phyloP scores from a whole-genome alignment of 495 filamentous ascomycete genomes.

The Xanthoparmelia taractica region DNA sequence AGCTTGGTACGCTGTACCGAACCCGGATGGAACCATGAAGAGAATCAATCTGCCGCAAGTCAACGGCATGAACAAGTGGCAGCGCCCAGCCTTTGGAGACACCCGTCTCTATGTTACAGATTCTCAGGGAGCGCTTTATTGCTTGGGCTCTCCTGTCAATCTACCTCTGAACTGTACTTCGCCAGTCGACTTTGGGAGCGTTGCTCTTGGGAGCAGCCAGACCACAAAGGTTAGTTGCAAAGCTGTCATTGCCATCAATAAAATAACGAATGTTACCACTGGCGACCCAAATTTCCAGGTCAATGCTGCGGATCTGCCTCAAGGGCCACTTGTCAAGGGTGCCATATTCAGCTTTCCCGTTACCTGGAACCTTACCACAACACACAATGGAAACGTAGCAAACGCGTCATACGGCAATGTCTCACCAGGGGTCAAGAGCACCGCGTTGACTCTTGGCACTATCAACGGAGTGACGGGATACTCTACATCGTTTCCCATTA shows the following conservation, averaged over 20 bases:
- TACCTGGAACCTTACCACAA: neutral
- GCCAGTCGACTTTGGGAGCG: conserved; percentile 38
- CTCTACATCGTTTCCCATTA: conserved; percentile 22
- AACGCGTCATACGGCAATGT: neutral
- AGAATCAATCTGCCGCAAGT: conserved; percentile 27
- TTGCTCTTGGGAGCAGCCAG: conserved; percentile 29
- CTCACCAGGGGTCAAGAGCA: neutral
- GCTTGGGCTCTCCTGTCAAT: conserved; percentile 34
- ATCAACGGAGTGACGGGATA: conserved; percentile 31
- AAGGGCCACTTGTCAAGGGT: neutral
- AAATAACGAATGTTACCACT: neutral
- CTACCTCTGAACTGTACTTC: conserved; percentile 28
- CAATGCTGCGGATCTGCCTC: neutral
- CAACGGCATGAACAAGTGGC: conserved; percentile 30
- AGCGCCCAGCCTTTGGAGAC: conserved; percentile 34
- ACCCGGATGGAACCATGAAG: conserved; percentile 20
- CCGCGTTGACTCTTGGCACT: conserved; percentile 26
- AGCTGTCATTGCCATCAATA: neutral
- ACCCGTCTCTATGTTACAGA: conserved; percentile 23
- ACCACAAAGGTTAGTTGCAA: neutral
- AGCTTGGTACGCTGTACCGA: conserved; percentile 29
- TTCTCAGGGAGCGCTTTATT: conserved; percentile 34
- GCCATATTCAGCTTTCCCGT: neutral
- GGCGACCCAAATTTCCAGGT: neutral
- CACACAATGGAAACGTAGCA: neutral